Evolutionary conservation across 306 rosid genomes (phyloP).

Genomic region (Morella rubra): DNA sequence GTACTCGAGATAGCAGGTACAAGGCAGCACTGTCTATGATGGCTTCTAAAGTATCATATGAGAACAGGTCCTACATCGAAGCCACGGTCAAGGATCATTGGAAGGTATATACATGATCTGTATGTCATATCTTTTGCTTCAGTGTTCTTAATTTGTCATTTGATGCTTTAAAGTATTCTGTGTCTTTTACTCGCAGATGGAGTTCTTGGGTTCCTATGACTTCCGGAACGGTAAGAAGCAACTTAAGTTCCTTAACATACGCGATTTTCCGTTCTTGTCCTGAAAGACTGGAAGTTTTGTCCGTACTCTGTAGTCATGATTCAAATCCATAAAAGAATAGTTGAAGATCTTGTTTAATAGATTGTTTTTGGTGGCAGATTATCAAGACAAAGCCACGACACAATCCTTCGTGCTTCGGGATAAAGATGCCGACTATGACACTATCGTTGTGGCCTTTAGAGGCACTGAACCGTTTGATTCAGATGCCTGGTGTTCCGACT

Average conservation of each 20-base stretch:
- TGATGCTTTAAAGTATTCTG: neutral
- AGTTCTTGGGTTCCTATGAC: constrained; percentile 56
- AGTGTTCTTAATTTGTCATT: neutral
- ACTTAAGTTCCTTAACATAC: neutral
- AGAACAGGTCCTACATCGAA: constrained; percentile 50
- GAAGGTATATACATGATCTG: constrained; percentile 46
- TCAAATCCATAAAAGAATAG: too few species aligned
- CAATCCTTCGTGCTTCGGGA: constrained; percentile 59
- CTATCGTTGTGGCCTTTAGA: constrained; percentile 69
- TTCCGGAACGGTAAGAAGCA: constrained; percentile 70
- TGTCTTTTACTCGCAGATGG: constrained; percentile 46
- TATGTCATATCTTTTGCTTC: too few species aligned
- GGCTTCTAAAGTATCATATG: constrained; percentile 69
- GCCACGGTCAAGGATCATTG: constrained; percentile 38
- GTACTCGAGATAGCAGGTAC: constrained; percentile 43
- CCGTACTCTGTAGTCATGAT: too few species aligned
- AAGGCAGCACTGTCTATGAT: constrained; percentile 46
- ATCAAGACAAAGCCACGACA: constrained; percentile 59
- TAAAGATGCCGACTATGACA: constrained; percentile 41
- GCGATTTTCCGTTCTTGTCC: neutral
- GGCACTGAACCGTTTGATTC: constrained; percentile 79
- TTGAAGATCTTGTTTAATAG: neutral
- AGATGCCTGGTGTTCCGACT: constrained; percentile 78
- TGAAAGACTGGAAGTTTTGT: neutral
- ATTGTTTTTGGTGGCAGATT: constrained; percentile 38